These are phyloP conservation scores for Calonectria hongkongensis DNA, from an alignment of 2,329 filamentous ascomycete genomes.

Conservation along the genomic window DNA sequence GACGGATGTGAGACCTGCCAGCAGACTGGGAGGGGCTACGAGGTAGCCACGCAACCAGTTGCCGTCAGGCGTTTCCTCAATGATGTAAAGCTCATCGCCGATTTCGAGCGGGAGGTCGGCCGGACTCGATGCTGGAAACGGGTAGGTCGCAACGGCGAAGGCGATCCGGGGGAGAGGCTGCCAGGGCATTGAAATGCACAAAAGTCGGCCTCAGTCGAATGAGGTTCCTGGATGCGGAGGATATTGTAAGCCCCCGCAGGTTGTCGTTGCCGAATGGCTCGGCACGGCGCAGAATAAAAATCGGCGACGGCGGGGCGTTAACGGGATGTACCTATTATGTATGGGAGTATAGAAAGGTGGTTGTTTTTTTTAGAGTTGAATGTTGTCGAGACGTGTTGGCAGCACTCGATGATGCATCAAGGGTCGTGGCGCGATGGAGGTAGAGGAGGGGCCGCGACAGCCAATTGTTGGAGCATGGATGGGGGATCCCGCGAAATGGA, in stretches of 20 bases:
- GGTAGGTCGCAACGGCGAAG: slow-evolving; percentile 97
- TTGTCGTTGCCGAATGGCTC: slow-evolving; percentile 45
- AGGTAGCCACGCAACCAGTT: slow-evolving; percentile 97
- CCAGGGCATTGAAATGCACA: slow-evolving; percentile 86
- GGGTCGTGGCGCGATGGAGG: slow-evolving; percentile 50
- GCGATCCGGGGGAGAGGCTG: slow-evolving; percentile 96
- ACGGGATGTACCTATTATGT: slow-evolving; percentile 26
- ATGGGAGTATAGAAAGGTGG: not conserved
- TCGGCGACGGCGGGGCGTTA: slow-evolving; percentile 37
- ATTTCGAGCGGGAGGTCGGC: slow-evolving; percentile 97
- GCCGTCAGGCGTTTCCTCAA: slow-evolving; percentile 94
- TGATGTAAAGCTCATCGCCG: slow-evolving; percentile 98
- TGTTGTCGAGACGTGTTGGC: slow-evolving; percentile 31
- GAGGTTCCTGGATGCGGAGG: slow-evolving; percentile 41
- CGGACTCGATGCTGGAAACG: slow-evolving; percentile 89
- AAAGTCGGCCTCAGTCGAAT: slow-evolving; percentile 43
- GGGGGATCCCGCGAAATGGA: slow-evolving; percentile 40
- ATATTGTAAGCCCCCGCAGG: slow-evolving; percentile 40
- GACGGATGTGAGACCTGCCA: slow-evolving; percentile 91
- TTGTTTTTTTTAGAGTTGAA: slow-evolving; percentile 29
- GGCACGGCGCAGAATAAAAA: slow-evolving; percentile 37
- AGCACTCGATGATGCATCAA: slow-evolving; percentile 57
- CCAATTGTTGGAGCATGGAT: slow-evolving; percentile 55
- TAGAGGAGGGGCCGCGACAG: slow-evolving; percentile 47
- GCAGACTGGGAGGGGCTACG: slow-evolving; percentile 92